Base-by-base conservation (phyloP, 768 basidiomycete species). In the Boletus insuetus region DNA sequence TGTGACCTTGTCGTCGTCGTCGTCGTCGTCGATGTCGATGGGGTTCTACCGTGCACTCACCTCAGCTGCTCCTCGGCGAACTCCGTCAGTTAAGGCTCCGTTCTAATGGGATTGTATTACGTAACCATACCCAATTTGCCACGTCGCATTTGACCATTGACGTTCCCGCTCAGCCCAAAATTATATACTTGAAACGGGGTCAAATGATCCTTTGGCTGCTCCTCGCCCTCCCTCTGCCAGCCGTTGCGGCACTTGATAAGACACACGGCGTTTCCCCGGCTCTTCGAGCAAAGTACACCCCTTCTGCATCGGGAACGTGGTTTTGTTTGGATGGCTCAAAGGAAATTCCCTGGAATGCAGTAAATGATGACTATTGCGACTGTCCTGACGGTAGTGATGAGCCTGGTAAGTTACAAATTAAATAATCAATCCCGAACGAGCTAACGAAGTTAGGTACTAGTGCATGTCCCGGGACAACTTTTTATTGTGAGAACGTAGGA, bases 311-410 rank as follows among this genome's bases (percentile, higher is more conserved):
- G 22, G 81, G 78, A 54, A 75, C 71, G 16, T 96, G 93, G 89
- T 79, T 74, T 58, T 97, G 94, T 73, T 73, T 96, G 56, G 87
- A 94, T 63, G 88, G 86, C 20, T 86, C 84, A 0, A 86, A 85
- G 64, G 79, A 82, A 58, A 91, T 98, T 59, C 74, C 86, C 3
- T 93, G 86, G 85, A 72, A 75, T 34, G 84, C 89, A 19, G 85
- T 97, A 24, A 97, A 98, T 69, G 92, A 98, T 66, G 94, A 98
- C 71, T 93, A 86, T 64, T 98, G 94, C 66, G 94, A 98, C 74
- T 98, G 94, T 67, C 77, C 79, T 31, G 94, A 97, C 65, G 94
- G 94, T n/a, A 94, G 89, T 59, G 94, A 98, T 60, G 94, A 98
- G 69, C 94, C 94, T 69, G 94, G 94, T 87, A 46, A 51, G 61